phyloP scores from a whole-genome alignment of 2,329 filamentous ascomycete genomes.

The Pseudocercospora pini-densiflorae region DNA sequence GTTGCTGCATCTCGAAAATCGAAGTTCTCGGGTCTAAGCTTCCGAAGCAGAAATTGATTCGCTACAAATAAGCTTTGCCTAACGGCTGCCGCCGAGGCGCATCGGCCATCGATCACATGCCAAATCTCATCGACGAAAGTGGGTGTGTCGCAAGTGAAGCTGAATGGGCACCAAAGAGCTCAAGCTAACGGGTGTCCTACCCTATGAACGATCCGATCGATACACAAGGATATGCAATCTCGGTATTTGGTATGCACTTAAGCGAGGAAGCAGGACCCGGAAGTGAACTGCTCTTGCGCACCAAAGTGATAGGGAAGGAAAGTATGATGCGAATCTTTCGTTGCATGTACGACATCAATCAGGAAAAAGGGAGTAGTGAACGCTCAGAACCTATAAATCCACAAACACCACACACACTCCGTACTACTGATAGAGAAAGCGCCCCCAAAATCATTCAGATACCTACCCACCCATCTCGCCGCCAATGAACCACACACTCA shows the following conservation, averaged over 20 bases:
- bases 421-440: background rate
- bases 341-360: background rate
- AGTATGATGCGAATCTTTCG: background rate
- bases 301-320: no score
- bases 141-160: background rate
- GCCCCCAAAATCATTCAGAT: background rate
- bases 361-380: background rate
- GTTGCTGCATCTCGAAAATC: background rate
- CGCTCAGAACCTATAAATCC: slow-evolving; percentile 1
- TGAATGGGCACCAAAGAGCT: background rate
- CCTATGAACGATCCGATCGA: slow-evolving; percentile 4
- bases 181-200: slow-evolving; percentile 1
- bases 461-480: background rate
- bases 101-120: background rate
- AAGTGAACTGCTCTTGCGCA: no score
- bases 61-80: background rate
- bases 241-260: background rate
- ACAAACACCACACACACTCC: slow-evolving; percentile 1
- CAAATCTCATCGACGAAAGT: background rate
- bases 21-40: background rate
- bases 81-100: background rate
- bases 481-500: background rate
- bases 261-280: background rate
- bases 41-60: background rate
- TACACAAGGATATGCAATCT: background rate